Percentiles rank a stretch among this genome's conserved stretches.
These are phyloP conservation scores for Acer negundo DNA, from an alignment of 345 rosid species.

Conservation along the genomic window DNA sequence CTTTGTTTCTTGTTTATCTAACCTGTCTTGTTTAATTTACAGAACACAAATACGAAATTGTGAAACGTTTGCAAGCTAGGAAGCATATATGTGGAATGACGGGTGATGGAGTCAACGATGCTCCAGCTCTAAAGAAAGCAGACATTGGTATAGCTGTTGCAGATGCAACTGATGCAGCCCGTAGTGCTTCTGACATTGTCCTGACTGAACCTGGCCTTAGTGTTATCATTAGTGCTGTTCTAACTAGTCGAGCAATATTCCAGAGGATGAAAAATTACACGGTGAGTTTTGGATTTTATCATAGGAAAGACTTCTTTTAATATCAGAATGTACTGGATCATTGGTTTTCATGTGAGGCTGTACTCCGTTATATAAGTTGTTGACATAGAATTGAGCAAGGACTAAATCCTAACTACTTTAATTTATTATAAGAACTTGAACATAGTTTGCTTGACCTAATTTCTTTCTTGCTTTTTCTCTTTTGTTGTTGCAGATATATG, in stretches of 20 bases:
- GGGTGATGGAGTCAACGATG: constrained; percentile 69
- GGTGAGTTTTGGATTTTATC: constrained; percentile 29
- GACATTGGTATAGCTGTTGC: constrained; percentile 76
- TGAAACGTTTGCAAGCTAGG: constrained; percentile 73
- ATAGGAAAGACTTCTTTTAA: neutral
- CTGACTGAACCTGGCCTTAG: constrained; percentile 71
- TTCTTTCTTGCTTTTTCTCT: constrained; percentile 12
- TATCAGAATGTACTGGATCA: neutral
- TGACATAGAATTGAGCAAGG: neutral
- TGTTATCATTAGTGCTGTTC: constrained; percentile 67
- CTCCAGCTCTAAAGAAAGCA: constrained; percentile 76
- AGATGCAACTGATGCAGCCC: constrained; percentile 80
- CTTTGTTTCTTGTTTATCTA: neutral
- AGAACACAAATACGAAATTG: constrained; percentile 77
- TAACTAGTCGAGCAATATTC: constrained; percentile 65
- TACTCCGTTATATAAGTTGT: neutral
- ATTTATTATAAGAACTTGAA: neutral
- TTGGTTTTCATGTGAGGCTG: neutral
- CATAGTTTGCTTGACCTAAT: neutral
- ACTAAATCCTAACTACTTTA: neutral
- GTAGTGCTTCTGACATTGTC: constrained; percentile 72
- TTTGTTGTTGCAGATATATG: constrained; percentile 65
- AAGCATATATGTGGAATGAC: constrained; percentile 66
- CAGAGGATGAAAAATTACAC: constrained; percentile 79
- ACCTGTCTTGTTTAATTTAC: constrained; percentile 8